These are phyloP conservation scores for Glarea lozoyensis DNA, from an alignment of 495 filamentous ascomycete genomes.

Conservation along the genomic window DNA sequence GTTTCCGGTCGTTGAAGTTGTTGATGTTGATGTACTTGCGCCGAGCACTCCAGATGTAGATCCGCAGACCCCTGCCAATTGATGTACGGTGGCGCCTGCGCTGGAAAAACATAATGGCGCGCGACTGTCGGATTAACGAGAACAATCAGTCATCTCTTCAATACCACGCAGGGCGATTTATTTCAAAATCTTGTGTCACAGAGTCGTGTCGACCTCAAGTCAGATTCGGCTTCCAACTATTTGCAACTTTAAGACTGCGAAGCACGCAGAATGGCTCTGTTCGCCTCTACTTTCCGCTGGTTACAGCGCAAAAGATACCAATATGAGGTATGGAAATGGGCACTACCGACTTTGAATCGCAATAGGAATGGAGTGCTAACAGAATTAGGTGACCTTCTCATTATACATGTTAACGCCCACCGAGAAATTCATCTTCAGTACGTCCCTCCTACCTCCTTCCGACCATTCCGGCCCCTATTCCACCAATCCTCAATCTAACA, in stretches of 20 bases:
- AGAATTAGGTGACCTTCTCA: conserved; percentile 55
- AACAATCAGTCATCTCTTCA: no score
- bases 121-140: no score
- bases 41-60: background rate
- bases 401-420: conserved; percentile 81
- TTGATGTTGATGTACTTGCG: no score
- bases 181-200: no score
- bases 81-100: no score
- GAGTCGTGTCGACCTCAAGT: no score
- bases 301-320: conserved; percentile 75
- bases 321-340: conserved; percentile 42
- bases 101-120: no score
- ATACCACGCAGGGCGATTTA: no score
- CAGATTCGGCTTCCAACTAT: no score
- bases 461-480: background rate
- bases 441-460: conserved; percentile 3
- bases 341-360: background rate
- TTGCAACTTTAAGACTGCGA: no score
- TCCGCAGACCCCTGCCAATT: no score
- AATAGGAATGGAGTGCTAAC: background rate
- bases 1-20: no score
- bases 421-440: conserved; percentile 74
- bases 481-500: background rate
- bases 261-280: conserved; percentile 15
- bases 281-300: conserved; percentile 23